Evolutionary conservation across 441 rosid species (phyloP), one percentile per base, ranked within the genome.

Genomic region (Theobroma grandiflorum): DNA sequence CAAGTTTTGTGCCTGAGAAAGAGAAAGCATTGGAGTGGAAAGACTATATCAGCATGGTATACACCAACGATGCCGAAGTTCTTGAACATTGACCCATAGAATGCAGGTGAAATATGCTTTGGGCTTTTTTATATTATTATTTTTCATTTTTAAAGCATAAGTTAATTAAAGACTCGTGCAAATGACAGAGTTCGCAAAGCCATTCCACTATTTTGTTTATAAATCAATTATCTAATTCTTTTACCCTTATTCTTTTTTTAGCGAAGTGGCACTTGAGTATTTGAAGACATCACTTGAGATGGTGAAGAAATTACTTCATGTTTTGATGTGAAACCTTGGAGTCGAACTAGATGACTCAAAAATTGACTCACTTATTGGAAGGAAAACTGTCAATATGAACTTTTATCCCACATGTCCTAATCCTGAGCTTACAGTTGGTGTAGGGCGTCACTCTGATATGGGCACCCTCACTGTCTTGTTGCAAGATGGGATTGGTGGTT

Each of bases 1-100:
- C 91, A 0, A 89, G 92, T 75, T 89, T 88, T 66, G 91, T 75
- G 26, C 92, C 94, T 0, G 90, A 87, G 50, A 91, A 91, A 75
- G 91, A 91, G 84, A 83, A 78, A 70, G 89, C 90, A 3, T 80
- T 91, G 72, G 94, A 91, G 77, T 91, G 92, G 94, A 91, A 89
- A 71, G 94, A 89, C 71, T 89, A 89, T 74, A 40, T 91, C 58
- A 88, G 85, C 70, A 87, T 89, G 89, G 33, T 43, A 0, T 91
- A 91, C 80, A 87, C 87, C 55, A 91, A 78, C 72, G 91, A 89
- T 62, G 77, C 15, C n/a, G 94, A 89, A 16, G 94, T 89, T 31
- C 85, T 88, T 80, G 76, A 89, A 58, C 80, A 84, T 38, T 91
- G 92, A 90, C 92, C 94, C n/a, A 33, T 63, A 14, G 85, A 80